Evolutionary conservation across 2,329 filamentous ascomycete genomes (phyloP).

Genomic region (Fonsecaea pedrosoi): DNA sequence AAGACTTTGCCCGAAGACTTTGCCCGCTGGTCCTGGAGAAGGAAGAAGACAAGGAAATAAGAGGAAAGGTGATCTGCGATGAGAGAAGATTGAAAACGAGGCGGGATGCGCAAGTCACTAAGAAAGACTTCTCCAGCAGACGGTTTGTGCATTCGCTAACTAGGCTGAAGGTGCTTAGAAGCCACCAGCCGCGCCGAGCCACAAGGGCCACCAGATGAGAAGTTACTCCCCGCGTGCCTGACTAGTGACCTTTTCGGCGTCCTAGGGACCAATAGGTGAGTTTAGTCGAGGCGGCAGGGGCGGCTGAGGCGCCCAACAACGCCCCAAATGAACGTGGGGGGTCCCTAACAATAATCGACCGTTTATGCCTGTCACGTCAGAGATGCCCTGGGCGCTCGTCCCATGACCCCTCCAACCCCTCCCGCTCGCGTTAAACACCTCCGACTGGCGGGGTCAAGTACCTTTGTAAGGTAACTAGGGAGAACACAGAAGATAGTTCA

Average conservation of each 20-base stretch:
- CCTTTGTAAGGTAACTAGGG: background rate
- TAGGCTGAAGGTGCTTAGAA: background rate
- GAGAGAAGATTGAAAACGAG: conserved; percentile 8
- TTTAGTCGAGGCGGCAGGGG: conserved; percentile 1
- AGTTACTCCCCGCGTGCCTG: conserved; percentile 30
- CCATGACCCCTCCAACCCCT: conserved; percentile 5
- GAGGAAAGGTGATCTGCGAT: conserved; percentile 12
- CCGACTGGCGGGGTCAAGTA: conserved; percentile 1
- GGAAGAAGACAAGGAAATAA: conserved; percentile 4
- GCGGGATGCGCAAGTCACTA: conserved; percentile 7
- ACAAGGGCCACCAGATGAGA: conserved; percentile 1
- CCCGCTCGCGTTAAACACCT: background rate
- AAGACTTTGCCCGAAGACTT: background rate
- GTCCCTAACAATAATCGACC: background rate
- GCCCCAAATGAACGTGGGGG: conserved; percentile 17
- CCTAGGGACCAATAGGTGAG: conserved; percentile 7
- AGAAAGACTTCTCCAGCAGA: conserved; percentile 21
- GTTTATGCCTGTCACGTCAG: background rate
- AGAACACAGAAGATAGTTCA: background rate
- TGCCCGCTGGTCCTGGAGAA: background rate
- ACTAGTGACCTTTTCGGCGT: conserved; percentile 22
- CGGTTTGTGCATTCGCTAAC: background rate
- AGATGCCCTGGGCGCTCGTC: background rate
- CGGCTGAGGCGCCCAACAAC: conserved; percentile 11
- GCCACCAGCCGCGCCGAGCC: conserved; percentile 16